A percentile compares a stretch with the other conserved stretches of the same genome.
These are phyloP conservation scores for Cordyceps tenuipes DNA, from an alignment of 2,329 filamentous ascomycete species.

Conservation along the genomic window DNA sequence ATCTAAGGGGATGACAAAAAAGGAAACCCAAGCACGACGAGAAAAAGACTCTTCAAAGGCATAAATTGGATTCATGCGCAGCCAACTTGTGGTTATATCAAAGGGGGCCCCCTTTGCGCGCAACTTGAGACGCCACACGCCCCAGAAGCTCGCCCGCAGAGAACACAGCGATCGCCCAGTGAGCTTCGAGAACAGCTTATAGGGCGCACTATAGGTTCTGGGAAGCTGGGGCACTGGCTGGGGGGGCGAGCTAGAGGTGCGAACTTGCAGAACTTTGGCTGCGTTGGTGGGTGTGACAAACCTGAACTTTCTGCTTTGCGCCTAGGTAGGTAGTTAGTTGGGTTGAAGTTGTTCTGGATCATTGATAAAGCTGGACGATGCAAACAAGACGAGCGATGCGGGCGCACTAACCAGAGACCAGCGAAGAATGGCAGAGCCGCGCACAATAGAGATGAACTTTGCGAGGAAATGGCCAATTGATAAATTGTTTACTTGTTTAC, in stretches of 20 bases:
- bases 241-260: not conserved
- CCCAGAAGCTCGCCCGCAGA: slow-evolving; percentile 3
- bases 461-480: no score
- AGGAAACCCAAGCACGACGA: not conserved
- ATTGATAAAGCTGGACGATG: no score
- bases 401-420: no score
- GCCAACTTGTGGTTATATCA: not conserved
- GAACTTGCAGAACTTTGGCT: not conserved
- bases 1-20: not conserved
- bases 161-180: not conserved
- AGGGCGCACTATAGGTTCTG: not conserved
- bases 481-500: no score
- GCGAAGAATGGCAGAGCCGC: no score
- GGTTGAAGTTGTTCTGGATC: no score
- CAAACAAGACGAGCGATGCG: no score
- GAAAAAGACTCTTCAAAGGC: not conserved
- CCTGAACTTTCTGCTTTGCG: no score
- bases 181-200: not conserved
- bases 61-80: slow-evolving; percentile 3
- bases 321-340: no score
- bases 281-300: no score
- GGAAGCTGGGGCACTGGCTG: not conserved
- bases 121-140: slow-evolving; percentile 10
- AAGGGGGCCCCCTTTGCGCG: not conserved
- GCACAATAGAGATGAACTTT: no score